Evolutionary conservation across 108 stramenopile species (phyloP), one percentile per base, ranked within the genome.

Genomic region (Cyclotella distinguenda): DNA sequence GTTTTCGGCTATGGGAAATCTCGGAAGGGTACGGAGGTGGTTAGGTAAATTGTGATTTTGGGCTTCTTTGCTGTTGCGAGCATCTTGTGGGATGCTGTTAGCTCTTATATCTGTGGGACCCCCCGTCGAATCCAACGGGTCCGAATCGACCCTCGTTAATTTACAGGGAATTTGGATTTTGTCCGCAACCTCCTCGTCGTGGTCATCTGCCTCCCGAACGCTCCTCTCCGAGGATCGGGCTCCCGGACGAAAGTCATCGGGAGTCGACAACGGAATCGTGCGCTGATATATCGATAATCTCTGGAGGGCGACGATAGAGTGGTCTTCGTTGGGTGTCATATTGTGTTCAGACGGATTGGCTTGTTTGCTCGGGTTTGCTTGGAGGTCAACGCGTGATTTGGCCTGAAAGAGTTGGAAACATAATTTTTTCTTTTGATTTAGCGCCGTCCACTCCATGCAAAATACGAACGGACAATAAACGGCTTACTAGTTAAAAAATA

Each of bases 1-100:
- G 16, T 59, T 74, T 31, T 67, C 74, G 2, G 53, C 59, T 26
- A 74, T 61, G 10, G 66, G 74, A 43, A 47, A 73, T 15, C 74
- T 36, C 2, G 65, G 74, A 27, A 74, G 36, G 0, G 72, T 73
- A 21, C 58, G 72, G 5, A 60, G 44, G n/a, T n/a, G 15, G 32
- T 8, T 25, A 31, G 33, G 25, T 10, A 38, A 12, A 12, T 38
- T 8, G 38, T 12, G 10, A 12, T 38, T 38, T 8, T 16, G 22
- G 12, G 56, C 22, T 25, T 58, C 42, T 39, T 58, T 11, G 3
- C 42, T 58, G 36, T 26, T 23, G 39, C n/a, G 13, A 4, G 16
- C 53, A n/a, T 7, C 50, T 13, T 7, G 4, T 55, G 31, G 2
- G 53, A 4, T 21, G 5, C 35, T 10, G 7, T 5, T 16, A 16